These are phyloP conservation scores for Bassia scoparia DNA, from an alignment of 148 eudicot species.

Conservation along the genomic window DNA sequence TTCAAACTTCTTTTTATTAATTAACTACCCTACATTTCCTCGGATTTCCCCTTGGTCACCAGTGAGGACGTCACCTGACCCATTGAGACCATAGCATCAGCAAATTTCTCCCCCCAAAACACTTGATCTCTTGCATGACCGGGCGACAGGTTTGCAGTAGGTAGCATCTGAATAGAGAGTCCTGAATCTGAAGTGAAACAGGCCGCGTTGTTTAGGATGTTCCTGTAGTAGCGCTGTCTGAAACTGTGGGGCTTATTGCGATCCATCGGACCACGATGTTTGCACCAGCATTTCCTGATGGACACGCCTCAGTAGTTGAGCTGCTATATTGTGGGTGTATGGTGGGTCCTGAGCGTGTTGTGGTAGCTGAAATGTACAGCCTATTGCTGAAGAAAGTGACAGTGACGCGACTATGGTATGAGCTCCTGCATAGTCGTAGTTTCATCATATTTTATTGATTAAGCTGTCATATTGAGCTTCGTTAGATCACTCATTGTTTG, in stretches of 20 bases:
- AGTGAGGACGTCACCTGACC: slow-evolving; percentile 61
- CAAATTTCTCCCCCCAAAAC: slow-evolving; percentile 56
- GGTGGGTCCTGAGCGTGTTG: slow-evolving; percentile 47
- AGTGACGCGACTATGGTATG: slow-evolving; percentile 76
- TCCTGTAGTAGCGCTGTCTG: slow-evolving; percentile 56
- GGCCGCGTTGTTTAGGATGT: slow-evolving; percentile 49
- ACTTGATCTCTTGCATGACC: slow-evolving; percentile 39
- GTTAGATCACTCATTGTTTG: too few relatives aligned
- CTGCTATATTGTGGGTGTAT: slow-evolving; percentile 53
- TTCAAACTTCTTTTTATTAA: background rate
- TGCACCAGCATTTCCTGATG: slow-evolving; percentile 35
- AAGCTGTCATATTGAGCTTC: too few relatives aligned
- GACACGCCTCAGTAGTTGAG: slow-evolving; percentile 55
- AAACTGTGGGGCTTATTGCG: slow-evolving; percentile 39
- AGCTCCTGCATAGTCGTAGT: slow-evolving; percentile 46
- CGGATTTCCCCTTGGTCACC: slow-evolving; percentile 65
- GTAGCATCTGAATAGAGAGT: slow-evolving; percentile 36
- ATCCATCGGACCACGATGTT: slow-evolving; percentile 68
- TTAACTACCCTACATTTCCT: slow-evolving; percentile 58
- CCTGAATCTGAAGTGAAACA: slow-evolving; percentile 74
- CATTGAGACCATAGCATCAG: slow-evolving; percentile 75
- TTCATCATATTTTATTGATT: too few relatives aligned
- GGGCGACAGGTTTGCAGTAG: slow-evolving; percentile 42
- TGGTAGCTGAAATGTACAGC: slow-evolving; percentile 48
- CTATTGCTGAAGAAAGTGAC: slow-evolving; percentile 56